A percentile compares a stretch with the other conserved stretches of the same genome.
Evolutionary conservation across 352 stramenopile species (phyloP).

Genomic region (Blastocystis sp.): DNA sequence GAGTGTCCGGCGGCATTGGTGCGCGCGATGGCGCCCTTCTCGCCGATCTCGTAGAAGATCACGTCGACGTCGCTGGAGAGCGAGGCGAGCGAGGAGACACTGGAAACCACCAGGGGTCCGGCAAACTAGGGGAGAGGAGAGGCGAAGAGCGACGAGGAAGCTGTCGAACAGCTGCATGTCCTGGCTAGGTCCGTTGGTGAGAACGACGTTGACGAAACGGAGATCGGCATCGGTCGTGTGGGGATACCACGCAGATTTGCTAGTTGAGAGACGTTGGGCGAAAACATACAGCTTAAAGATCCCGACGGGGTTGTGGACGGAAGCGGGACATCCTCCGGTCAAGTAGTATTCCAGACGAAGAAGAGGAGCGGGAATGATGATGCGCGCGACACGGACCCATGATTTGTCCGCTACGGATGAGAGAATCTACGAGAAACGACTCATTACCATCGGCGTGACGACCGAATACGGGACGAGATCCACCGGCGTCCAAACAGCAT

Average conservation of each 20-base stretch:
- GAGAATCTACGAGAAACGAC: background rate
- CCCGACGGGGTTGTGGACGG: background rate
- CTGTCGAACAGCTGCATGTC: background rate
- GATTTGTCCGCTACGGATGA: background rate
- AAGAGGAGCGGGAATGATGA: background rate
- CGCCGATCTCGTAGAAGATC: conserved; percentile 3
- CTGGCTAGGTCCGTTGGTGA: background rate
- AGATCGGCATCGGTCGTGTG: background rate
- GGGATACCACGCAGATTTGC: conserved; percentile 4
- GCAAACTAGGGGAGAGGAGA: background rate
- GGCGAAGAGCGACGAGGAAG: background rate
- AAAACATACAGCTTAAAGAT: conserved; percentile 6
- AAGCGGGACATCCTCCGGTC: background rate
- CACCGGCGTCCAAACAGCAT: conserved; percentile 22
- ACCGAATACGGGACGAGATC: conserved; percentile 42
- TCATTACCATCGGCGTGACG: background rate
- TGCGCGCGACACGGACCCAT: conserved; percentile 8
- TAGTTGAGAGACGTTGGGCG: background rate
- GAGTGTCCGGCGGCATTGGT: background rate
- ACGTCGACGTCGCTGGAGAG: background rate
- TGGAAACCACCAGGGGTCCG: background rate
- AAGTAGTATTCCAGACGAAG: conserved; percentile 5
- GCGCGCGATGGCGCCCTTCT: background rate
- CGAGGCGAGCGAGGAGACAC: background rate
- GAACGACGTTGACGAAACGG: background rate